Base-by-base conservation (phyloP, 78 protist genomes). In the Guillardia theta region DNA sequence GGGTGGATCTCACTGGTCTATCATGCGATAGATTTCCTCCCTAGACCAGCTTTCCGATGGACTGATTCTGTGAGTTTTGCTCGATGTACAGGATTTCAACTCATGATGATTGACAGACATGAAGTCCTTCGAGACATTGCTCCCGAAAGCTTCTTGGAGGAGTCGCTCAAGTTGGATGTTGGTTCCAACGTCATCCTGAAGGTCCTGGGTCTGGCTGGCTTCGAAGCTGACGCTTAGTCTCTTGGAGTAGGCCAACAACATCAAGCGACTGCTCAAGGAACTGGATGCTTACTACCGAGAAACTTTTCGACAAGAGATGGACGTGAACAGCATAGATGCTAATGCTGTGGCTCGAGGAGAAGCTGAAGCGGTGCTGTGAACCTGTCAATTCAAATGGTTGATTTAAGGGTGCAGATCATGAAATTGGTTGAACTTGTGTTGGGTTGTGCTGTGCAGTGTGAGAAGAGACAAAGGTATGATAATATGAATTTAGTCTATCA, bases 381-480 rank as follows among this genome's bases (percentile, higher is more conserved):
- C 6, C 6, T 58, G 21, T 30, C 70, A n/a, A n/a, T n/a, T n/a
- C n/a, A n/a, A n/a, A n/a, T n/a, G n/a, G n/a, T 50, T 15, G 58
- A 10, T 10, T 50, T 50, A 19, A 12, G 78, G 21, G 83, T 18
- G 41, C 45, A 70, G 83, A 43, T 70, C 46, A 33, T 33, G 33
- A 70, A 70, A 24, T 43, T 70, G 0, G 83, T 70, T 36, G 83
- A 70, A 43, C 83, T 70, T 0, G 83, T 70, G 36, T 43, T 70
- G 83, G 83, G 83, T 43, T 70, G 83, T 6, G 83, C 83, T 15
- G 83, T 70, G 83, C 83, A 70, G 83, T 53, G 62, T 18, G 62
- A 53, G 33, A 18, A 53, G 33, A 53, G 18, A 18, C 62, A 53
- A 12, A 12, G 62, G 62, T n/a, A n/a, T n/a, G n/a, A n/a, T n/a